phyloP scores from a whole-genome alignment of 352 stramenopile species.

The Globisporangium paddicum region DNA sequence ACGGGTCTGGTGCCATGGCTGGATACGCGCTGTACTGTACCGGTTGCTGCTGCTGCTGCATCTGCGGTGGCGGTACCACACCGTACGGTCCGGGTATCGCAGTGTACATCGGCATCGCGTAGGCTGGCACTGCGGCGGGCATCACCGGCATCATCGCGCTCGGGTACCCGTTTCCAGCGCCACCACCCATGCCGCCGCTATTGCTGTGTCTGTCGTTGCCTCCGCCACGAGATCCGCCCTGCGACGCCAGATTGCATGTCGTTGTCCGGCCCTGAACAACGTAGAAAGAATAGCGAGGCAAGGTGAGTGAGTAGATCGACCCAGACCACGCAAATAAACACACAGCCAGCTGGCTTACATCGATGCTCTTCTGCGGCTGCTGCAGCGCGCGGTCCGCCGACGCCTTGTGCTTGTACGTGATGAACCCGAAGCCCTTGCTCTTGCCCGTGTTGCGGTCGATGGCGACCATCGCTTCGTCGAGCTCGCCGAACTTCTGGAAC shows the following conservation, averaged over 20 bases:
- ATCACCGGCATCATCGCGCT: conserved; percentile 18
- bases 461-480: conserved; percentile 43
- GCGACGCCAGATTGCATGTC: conserved; percentile 53
- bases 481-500: conserved; percentile 62
- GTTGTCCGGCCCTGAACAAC: conserved; percentile 39
- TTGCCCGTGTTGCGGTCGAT: conserved; percentile 50
- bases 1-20: conserved; percentile 20
- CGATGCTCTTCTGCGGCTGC: conserved; percentile 58
- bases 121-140: conserved; percentile 18
- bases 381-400: conserved; percentile 41
- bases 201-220: conserved; percentile 4
- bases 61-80: conserved; percentile 2
- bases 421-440: conserved; percentile 69
- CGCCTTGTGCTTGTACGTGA: conserved; percentile 51
- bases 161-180: neutral
- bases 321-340: neutral
- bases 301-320: neutral
- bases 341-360: conserved; percentile 31
- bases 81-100: conserved; percentile 16
- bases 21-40: conserved; percentile 23
- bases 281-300: neutral
- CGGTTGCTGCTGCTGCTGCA: conserved; percentile 16
- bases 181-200: conserved; percentile 6
- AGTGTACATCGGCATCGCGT: conserved; percentile 26
- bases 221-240: conserved; percentile 15